These are phyloP conservation scores for Epichloe scottii DNA, from an alignment of 2,329 filamentous ascomycete species.

Conservation along the genomic window DNA sequence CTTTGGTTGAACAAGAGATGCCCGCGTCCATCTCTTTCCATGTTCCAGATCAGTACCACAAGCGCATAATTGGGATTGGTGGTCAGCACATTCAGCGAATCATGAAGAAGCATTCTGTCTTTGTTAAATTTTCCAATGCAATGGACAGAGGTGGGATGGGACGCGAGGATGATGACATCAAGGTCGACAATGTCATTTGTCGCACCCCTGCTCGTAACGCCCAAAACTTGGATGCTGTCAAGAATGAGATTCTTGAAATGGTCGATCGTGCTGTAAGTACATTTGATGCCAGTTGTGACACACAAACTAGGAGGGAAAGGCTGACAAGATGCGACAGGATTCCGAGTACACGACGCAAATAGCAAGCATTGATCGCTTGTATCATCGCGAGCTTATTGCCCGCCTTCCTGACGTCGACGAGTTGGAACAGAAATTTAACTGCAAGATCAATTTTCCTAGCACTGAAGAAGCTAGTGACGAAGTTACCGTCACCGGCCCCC, in stretches of 20 bases:
- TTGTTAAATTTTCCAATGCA: constrained; percentile 98
- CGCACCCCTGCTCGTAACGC: constrained; percentile 94
- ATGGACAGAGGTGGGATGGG: constrained; percentile 88
- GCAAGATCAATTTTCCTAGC: constrained; percentile 96
- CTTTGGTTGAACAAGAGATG: constrained; percentile 97
- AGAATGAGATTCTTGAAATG: constrained; percentile 99
- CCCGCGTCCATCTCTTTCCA: constrained; percentile 98
- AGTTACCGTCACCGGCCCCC: constrained; percentile 87
- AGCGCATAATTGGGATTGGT: constrained; percentile 96
- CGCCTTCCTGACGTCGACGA: constrained; percentile 84
- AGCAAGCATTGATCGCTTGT: constrained; percentile 85
- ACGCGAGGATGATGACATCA: constrained; percentile 94
- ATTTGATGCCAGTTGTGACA: neutral
- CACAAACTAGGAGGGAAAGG: neutral
- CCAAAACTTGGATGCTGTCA: constrained; percentile 90
- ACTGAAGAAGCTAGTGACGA: constrained; percentile 95
- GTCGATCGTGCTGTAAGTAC: constrained; percentile 74
- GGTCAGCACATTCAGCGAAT: constrained; percentile 98
- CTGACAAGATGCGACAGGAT: constrained; percentile 41
- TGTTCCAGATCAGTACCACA: constrained; percentile 97
- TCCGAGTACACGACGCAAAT: constrained; percentile 94
- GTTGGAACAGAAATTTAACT: constrained; percentile 98
- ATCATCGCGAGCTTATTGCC: constrained; percentile 85
- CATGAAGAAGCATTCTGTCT: constrained; percentile 99
- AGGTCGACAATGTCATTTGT: constrained; percentile 98